Evolutionary conservation across 1,284 basidiomycete genomes (phyloP).

Genomic region (Leccinum ponderosum): DNA sequence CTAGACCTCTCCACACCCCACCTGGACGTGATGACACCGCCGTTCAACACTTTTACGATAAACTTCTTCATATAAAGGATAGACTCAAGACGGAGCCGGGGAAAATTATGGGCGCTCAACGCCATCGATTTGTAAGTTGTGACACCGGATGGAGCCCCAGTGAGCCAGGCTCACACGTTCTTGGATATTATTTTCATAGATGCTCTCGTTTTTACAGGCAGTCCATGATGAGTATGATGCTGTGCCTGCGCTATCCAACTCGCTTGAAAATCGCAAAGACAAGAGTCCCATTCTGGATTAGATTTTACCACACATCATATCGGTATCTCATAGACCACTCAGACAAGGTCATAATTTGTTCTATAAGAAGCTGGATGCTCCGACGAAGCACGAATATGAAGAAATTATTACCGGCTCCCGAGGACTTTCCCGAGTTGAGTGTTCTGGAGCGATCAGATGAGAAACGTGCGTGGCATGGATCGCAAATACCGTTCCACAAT

Average conservation of each 20-base stretch:
- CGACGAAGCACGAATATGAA: neutral
- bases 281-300: neutral
- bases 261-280: neutral
- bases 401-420: neutral
- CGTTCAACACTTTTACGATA: conserved; percentile 87
- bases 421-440: neutral
- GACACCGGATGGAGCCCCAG: neutral
- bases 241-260: neutral
- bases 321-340: neutral
- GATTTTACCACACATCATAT: neutral
- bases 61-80: conserved; percentile 74
- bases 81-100: conserved; percentile 79
- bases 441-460: neutral
- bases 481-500: neutral
- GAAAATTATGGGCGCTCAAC: conserved; percentile 64
- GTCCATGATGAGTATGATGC: conserved; percentile 47
- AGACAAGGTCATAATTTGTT: neutral
- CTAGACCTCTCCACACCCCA: conserved; percentile 68
- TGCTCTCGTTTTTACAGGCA: conserved; percentile 54
- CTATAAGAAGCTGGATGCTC: neutral
- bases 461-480: neutral
- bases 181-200: conserved; percentile 35
- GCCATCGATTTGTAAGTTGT: conserved; percentile 69
- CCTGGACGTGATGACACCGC: conserved; percentile 56
- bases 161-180: neutral